phyloP scores from a whole-genome alignment of 179 eudicot species.

The Heliamphora pulchella region DNA sequence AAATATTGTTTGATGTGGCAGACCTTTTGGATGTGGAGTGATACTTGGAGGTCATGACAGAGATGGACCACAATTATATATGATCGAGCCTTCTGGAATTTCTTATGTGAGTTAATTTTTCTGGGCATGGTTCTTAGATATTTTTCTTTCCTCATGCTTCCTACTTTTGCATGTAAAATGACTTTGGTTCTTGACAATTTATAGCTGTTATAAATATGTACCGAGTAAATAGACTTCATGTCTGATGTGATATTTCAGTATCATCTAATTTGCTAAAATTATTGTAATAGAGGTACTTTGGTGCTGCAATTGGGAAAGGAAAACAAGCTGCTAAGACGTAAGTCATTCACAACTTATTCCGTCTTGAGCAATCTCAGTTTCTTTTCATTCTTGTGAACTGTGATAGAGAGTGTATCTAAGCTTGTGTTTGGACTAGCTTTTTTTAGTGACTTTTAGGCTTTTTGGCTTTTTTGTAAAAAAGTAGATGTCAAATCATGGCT shows the following conservation, averaged over 20 bases:
- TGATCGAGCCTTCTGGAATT: conserved; percentile 95
- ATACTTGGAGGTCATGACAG: conserved; percentile 96
- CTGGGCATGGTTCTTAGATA: background rate
- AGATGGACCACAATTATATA: conserved; percentile 90
- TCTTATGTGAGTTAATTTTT: conserved; percentile 71
- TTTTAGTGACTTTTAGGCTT: too few species aligned
- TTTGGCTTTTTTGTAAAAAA: too few species aligned
- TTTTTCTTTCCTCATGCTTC: conserved; percentile 3
- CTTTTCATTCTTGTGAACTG: background rate
- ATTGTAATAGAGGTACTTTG: conserved; percentile 73
- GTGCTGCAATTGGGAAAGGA: conserved; percentile 96
- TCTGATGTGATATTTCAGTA: too few species aligned
- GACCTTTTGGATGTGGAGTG: conserved; percentile 88
- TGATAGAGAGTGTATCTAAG: background rate
- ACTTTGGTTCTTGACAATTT: background rate
- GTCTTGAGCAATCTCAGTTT: background rate
- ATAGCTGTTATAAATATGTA: background rate
- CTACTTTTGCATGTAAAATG: conserved; percentile 6
- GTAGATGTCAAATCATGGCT: too few species aligned
- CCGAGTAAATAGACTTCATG: background rate
- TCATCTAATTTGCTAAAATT: too few species aligned
- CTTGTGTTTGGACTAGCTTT: too few species aligned
- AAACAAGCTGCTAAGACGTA: conserved; percentile 98
- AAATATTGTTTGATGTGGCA: conserved; percentile 24
- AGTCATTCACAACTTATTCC: conserved; percentile 21